phyloP scores from a whole-genome alignment of 2,329 filamentous ascomycete species.

The Botryotinia convoluta region DNA sequence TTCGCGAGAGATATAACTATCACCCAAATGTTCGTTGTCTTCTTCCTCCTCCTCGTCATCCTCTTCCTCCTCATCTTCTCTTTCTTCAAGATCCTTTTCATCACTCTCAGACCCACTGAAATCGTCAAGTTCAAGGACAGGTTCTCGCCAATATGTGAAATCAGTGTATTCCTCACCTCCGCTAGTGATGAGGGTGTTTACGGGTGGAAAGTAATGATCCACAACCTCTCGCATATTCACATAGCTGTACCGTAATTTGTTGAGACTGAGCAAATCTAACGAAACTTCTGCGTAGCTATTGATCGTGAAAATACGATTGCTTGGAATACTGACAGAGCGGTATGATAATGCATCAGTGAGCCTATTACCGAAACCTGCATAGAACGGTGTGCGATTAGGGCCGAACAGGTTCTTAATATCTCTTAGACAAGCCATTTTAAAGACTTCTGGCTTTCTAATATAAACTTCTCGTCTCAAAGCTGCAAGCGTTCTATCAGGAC shows the following conservation, averaged over 20 bases:
- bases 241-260: constrained; percentile 95
- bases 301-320: constrained; percentile 95
- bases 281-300: constrained; percentile 97
- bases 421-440: constrained; percentile 97
- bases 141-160: constrained; percentile 93
- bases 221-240: constrained; percentile 96
- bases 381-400: constrained; percentile 77
- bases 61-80: constrained; percentile 49
- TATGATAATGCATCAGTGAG: constrained; percentile 96
- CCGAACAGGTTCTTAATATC: constrained; percentile 91
- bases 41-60: constrained; percentile 50
- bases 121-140: constrained; percentile 78
- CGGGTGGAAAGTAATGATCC: constrained; percentile 95
- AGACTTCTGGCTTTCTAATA: constrained; percentile 92
- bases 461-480: constrained; percentile 91
- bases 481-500: constrained; percentile 91
- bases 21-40: constrained; percentile 51
- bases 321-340: constrained; percentile 91
- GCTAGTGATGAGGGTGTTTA: constrained; percentile 79
- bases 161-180: constrained; percentile 95
- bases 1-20: constrained; percentile 56
- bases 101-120: constrained; percentile 80
- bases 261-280: constrained; percentile 82
- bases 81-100: constrained; percentile 53
- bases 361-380: constrained; percentile 94